Evolutionary conservation across 257 asterid species (phyloP).

Genomic region (Solanum appendiculatum): DNA sequence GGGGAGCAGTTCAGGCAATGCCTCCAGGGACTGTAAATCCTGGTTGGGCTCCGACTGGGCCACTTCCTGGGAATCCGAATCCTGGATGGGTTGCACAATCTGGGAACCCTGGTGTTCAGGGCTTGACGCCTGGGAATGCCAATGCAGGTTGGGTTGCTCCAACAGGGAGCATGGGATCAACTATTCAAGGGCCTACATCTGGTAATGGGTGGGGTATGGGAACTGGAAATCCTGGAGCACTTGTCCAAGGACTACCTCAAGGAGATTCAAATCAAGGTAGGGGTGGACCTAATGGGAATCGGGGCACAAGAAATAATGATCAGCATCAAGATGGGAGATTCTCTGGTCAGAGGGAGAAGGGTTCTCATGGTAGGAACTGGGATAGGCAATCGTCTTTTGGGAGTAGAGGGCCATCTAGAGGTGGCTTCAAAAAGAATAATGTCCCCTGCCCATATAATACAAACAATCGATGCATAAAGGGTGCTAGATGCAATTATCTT

Average conservation of each 20-base stretch:
- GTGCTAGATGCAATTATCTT: constrained; percentile 53
- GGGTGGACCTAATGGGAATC: constrained; percentile 35
- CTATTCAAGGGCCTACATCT: constrained; percentile 22
- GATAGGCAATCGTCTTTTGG: constrained; percentile 53
- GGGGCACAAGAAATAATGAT: constrained; percentile 45
- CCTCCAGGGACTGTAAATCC: constrained; percentile 30
- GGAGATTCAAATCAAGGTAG: constrained; percentile 53
- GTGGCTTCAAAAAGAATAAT: constrained; percentile 18
- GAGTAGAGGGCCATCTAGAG: constrained; percentile 30
- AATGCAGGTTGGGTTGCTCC: constrained; percentile 43
- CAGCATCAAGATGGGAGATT: constrained; percentile 40
- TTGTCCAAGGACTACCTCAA: constrained; percentile 29
- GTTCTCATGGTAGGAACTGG: constrained; percentile 46
- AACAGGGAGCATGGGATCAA: constrained; percentile 26
- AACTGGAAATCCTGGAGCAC: constrained; percentile 25
- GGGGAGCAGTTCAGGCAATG: constrained; percentile 48
- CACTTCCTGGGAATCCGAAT: constrained; percentile 27
- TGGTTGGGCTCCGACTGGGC: constrained; percentile 51
- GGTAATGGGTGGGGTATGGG: constrained; percentile 23
- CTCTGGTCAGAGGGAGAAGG: constrained; percentile 30
- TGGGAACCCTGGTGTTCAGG: constrained; percentile 35
- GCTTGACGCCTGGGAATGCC: constrained; percentile 14
- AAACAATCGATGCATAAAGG: constrained; percentile 68
- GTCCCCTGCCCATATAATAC: constrained; percentile 52
- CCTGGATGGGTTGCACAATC: constrained; percentile 50